Base-by-base conservation (phyloP, 257 asterid genomes). In the Voacanga thouarsii region DNA sequence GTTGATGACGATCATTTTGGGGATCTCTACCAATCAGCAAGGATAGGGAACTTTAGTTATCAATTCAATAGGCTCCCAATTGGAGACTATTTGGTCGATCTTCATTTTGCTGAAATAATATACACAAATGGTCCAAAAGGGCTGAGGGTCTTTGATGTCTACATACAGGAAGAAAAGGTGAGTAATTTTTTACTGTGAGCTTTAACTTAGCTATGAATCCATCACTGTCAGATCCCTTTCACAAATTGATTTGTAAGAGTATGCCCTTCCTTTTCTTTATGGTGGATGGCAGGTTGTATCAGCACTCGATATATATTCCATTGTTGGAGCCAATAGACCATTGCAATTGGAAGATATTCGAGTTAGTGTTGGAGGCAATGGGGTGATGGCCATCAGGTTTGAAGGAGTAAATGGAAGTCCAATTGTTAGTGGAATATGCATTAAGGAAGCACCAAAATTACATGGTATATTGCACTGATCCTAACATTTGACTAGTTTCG, bases 141-240 rank as follows among this genome's bases (percentile, higher is more conserved):
- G n/a, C 84, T 94, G 96, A 89, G 99, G n/a, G 90, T 90, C 37
- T 94, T 94, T 49, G 81, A 90, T 81, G 96, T 94, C 72, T 88
- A 85, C 77, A 71, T 94, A 83, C 97, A 94, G 83, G 97, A 92
- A n/a, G 97, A 94, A 63, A 91, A 90, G 98, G 99, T 83, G 84
- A 82, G 93, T 82, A 70, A 53, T 10, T 11, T 44, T 37, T 63
- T 19, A 6, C 69, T 11, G 18, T 26, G 51, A 47, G 9, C 51
- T 47, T 47, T 47, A 47, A 47, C 51, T 47, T 44, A 47, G 9
- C 9, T 7, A 47, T 47, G 51, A 47, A 6, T 10, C 14, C 51
- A 11, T 47, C 43, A 63, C 41, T 28, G 8, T 63, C 43, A 63
- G 26, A 24, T 12, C 69, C 43, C 69, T 11, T 37, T 63, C 69